Evolutionary conservation across 495 filamentous ascomycete genomes (phyloP), one percentile per base, ranked within the genome.

Genomic region (Penicillium macrosclerotiorum): DNA sequence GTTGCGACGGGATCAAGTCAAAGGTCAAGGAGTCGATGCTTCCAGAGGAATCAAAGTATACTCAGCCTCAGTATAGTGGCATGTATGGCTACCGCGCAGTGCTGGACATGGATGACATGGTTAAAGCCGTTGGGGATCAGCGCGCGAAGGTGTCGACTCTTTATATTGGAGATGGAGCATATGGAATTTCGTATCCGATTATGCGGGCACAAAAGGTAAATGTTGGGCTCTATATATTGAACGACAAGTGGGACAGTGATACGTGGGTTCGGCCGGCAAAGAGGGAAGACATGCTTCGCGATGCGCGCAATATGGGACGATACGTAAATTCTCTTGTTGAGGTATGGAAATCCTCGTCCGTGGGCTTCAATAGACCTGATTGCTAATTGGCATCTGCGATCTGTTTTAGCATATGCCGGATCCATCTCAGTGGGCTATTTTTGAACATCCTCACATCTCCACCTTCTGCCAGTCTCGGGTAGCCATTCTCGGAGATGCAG

Each of bases 101-200:
- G 31, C 54, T 86, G 7, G 77, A 80, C n/a, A 83, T 82, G 69
- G 77, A 77, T 14, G 67, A 75, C 11, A 78, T 80, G 35, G 67
- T 76, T 11, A 45, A 66, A 8, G 62, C 72, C 8, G 55, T 84
- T 17, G 81, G 81, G 30, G 75, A 80, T 9, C 67, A 71, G 34
- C 45, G 68, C 0, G 74, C 76, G 0, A 51, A 62, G 13, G 80
- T 81, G n/a, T 65, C 67, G 20, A 73, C 77, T 24, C 56, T 81
- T 40, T 80, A 82, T 54, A 54, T 86, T 40, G 84, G 83, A 0
- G 66, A 77, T 6, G 74, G 79, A 27, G 72, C 71, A 0, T 80
- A 84, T 50, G 62, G 79, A 0, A 68, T 87, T 11, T 86, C 83
- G 1, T 87, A 81, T 55, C 83, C 84, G 0, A 83, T 88, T 22